phyloP scores from a whole-genome alignment of 176 grass and related monocot species.

The Neostapfia colusana region DNA sequence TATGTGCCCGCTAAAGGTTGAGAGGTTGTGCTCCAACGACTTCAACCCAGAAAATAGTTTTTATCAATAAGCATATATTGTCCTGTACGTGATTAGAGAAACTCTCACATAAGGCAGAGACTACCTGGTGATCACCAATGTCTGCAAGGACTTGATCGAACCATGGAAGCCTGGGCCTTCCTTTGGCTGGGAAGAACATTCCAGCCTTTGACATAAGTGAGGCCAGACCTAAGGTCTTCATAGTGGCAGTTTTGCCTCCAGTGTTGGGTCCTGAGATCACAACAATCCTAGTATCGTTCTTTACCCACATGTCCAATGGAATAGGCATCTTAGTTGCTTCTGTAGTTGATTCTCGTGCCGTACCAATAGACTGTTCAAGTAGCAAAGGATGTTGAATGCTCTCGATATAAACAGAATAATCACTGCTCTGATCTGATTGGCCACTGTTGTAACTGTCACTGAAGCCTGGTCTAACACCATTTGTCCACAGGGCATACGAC shows the following conservation, averaged over 20 bases:
- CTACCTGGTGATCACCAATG: slow-evolving; percentile 82
- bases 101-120: slow-evolving; percentile 57
- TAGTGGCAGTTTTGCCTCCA: slow-evolving; percentile 80
- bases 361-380: slow-evolving; percentile 53
- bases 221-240: slow-evolving; percentile 79
- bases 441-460: slow-evolving; percentile 18
- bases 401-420: slow-evolving; percentile 54
- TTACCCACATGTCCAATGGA: slow-evolving; percentile 58
- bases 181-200: slow-evolving; percentile 69
- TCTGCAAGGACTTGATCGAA: slow-evolving; percentile 75
- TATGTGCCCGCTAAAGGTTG: slow-evolving; percentile 81
- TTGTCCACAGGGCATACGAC: slow-evolving; percentile 55
- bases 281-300: slow-evolving; percentile 50
- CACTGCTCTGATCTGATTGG: slow-evolving; percentile 15
- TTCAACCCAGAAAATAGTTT: slow-evolving; percentile 74
- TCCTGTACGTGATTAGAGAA: slow-evolving; percentile 36
- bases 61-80: slow-evolving; percentile 58
- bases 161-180: slow-evolving; percentile 68
- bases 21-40: slow-evolving; percentile 77
- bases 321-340: slow-evolving; percentile 47
- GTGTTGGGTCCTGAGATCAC: slow-evolving; percentile 91
- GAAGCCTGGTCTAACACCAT: slow-evolving; percentile 54
- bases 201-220: slow-evolving; percentile 76
- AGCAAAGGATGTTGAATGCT: slow-evolving; percentile 68
- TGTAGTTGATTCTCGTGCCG: slow-evolving; percentile 12